phyloP scores from a whole-genome alignment of 2,329 filamentous ascomycete species.

The Pezicula carpinea region DNA sequence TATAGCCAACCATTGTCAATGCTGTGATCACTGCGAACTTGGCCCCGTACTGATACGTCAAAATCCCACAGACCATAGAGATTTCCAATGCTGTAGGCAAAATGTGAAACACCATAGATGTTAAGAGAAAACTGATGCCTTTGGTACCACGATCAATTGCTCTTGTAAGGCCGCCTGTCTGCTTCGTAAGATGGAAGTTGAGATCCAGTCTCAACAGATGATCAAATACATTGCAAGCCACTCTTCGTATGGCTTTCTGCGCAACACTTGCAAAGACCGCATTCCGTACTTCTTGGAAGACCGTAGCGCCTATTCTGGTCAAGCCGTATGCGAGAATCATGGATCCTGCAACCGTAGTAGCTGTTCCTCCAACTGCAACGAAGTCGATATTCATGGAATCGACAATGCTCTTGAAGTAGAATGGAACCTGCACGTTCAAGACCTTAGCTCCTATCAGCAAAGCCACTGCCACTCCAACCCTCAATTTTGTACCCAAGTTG shows the following conservation, averaged over 20 bases:
- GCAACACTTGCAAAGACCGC: slow-evolving; percentile 96
- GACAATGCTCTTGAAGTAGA: slow-evolving; percentile 98
- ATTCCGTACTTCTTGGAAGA: slow-evolving; percentile 92
- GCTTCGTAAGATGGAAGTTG: slow-evolving; percentile 88
- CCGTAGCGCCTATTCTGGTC: slow-evolving; percentile 79
- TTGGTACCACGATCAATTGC: slow-evolving; percentile 97
- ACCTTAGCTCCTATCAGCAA: slow-evolving; percentile 88
- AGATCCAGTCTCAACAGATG: slow-evolving; percentile 86
- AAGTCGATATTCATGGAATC: slow-evolving; percentile 98
- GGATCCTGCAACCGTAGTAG: slow-evolving; percentile 80
- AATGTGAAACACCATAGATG: slow-evolving; percentile 98
- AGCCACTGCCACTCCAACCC: slow-evolving; percentile 79
- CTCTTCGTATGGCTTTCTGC: slow-evolving; percentile 89
- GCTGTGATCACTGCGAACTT: slow-evolving; percentile 90
- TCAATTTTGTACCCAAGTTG: slow-evolving; percentile 73
- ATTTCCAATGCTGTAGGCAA: slow-evolving; percentile 93
- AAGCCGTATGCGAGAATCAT: slow-evolving; percentile 92
- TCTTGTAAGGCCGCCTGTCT: slow-evolving; percentile 89
- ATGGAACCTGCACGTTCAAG: slow-evolving; percentile 95
- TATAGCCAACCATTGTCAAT: slow-evolving; percentile 87
- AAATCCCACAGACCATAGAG: slow-evolving; percentile 87
- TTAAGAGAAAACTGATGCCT: slow-evolving; percentile 94
- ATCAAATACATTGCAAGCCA: slow-evolving; percentile 88
- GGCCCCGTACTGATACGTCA: slow-evolving; percentile 92
- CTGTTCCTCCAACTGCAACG: slow-evolving; percentile 78